A percentile compares a stretch with the other conserved stretches of the same genome.
Evolutionary conservation across 371 early-diverging fungal genomes (phyloP).

Genomic region (Dichotomocladium elegans): DNA sequence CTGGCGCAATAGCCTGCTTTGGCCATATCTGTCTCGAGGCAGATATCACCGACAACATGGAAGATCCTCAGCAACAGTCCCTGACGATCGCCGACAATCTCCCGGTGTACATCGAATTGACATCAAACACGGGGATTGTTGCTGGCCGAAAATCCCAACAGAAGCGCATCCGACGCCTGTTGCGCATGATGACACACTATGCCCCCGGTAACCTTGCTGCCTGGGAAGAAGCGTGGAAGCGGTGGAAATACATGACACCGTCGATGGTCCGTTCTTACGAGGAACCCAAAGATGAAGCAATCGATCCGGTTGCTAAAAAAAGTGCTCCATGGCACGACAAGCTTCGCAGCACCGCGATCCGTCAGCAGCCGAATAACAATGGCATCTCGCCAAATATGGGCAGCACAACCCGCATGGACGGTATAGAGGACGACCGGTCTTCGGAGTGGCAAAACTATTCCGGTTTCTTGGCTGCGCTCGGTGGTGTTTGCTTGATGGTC

Average conservation of each 20-base stretch:
- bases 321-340: neutral
- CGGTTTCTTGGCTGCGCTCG: slow-evolving; percentile 81
- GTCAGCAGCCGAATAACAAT: neutral
- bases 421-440: slow-evolving; percentile 36
- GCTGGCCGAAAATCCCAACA: slow-evolving; percentile 73
- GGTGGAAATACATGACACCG: slow-evolving; percentile 62
- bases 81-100: slow-evolving; percentile 61
- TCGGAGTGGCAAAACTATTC: slow-evolving; percentile 81
- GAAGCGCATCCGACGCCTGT: slow-evolving; percentile 65
- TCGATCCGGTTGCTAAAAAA: neutral
- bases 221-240: slow-evolving; percentile 79
- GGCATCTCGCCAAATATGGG: neutral
- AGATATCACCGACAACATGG: slow-evolving; percentile 51
- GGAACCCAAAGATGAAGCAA: neutral
- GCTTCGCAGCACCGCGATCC: neutral
- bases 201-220: slow-evolving; percentile 72
- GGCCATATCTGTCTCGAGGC: slow-evolving; percentile 55
- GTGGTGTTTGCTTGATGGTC: slow-evolving; percentile 67
- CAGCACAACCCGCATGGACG: slow-evolving; percentile 7
- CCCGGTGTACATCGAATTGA: slow-evolving; percentile 66
- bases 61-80: slow-evolving; percentile 38
- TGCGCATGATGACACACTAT: slow-evolving; percentile 59
- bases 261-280: neutral
- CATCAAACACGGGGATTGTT: slow-evolving; percentile 43
- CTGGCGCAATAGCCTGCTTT: slow-evolving; percentile 50